These are phyloP conservation scores for Penicillium malachiteum DNA, from an alignment of 495 filamentous ascomycete species.

Conservation along the genomic window DNA sequence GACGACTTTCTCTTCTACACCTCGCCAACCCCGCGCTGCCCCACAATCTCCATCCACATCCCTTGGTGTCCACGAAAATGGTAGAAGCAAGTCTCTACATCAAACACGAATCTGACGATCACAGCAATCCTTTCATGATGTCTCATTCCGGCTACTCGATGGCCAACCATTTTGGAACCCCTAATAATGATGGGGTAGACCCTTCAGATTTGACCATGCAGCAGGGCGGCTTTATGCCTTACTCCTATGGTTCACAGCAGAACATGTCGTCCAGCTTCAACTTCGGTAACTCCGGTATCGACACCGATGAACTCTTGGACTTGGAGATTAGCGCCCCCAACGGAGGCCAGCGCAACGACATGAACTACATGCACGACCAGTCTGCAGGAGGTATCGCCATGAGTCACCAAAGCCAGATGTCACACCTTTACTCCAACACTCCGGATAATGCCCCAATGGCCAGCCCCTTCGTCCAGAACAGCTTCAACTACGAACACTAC, in stretches of 20 bases:
- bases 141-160: conserved; percentile 61
- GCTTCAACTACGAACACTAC: conserved; percentile 71
- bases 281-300: conserved; percentile 54
- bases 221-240: conserved; percentile 51
- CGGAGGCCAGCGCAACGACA: conserved; percentile 36
- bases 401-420: conserved; percentile 57
- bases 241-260: conserved; percentile 49
- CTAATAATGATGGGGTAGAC: conserved; percentile 66
- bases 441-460: conserved; percentile 85
- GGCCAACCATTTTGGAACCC: conserved; percentile 65
- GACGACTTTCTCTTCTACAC: conserved; percentile 20
- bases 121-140: conserved; percentile 53
- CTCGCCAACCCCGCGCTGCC: conserved; percentile 16
- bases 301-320: conserved; percentile 54
- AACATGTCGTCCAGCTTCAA: conserved; percentile 53
- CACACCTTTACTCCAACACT: conserved; percentile 77
- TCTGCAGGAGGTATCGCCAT: conserved; percentile 44
- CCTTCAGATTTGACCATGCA: conserved; percentile 82
- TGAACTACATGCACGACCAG: conserved; percentile 50
- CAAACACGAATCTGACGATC: conserved; percentile 75
- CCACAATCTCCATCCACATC: conserved; percentile 6
- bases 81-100: conserved; percentile 62
- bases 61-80: conserved; percentile 24
- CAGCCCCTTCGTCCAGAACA: conserved; percentile 74
- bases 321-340: conserved; percentile 51